Percentiles rank a stretch among this genome's conserved stretches.
phyloP scores from a whole-genome alignment of 768 basidiomycete genomes.

The Naematelia aurantialba region DNA sequence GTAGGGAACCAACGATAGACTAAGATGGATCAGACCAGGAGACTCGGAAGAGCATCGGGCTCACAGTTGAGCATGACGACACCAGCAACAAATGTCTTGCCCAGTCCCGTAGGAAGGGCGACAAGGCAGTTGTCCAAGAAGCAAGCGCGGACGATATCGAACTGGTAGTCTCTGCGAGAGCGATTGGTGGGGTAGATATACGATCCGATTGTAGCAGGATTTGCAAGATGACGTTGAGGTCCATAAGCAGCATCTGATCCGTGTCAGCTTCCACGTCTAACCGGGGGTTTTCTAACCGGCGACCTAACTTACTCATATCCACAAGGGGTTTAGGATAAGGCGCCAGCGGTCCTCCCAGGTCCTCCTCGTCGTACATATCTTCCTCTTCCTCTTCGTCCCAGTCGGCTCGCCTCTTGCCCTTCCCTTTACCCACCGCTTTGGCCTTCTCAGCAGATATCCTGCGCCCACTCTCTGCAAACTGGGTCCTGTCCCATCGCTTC shows the following conservation, averaged over 20 bases:
- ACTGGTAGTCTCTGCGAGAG: conserved; percentile 88
- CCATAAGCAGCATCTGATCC: conserved; percentile 26
- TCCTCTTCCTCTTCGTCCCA: conserved; percentile 42
- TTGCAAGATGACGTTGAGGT: conserved; percentile 38
- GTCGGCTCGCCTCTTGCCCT: conserved; percentile 29
- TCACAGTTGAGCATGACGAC: conserved; percentile 92
- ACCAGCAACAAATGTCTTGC: conserved; percentile 97
- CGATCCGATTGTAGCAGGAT: conserved; percentile 55
- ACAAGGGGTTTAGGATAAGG: conserved; percentile 80
- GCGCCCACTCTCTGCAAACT: conserved; percentile 73
- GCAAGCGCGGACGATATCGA: conserved; percentile 78
- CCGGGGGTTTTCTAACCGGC: neutral
- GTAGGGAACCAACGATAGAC: conserved; percentile 51
- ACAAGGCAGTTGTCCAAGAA: conserved; percentile 92
- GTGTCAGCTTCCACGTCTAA: neutral
- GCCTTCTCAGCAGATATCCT: conserved; percentile 52
- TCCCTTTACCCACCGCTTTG: conserved; percentile 56
- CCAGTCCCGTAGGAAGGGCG: conserved; percentile 89
- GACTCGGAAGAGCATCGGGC: conserved; percentile 24
- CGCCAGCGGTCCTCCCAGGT: conserved; percentile 57
- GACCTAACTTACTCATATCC: conserved; percentile 56
- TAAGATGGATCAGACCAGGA: conserved; percentile 10
- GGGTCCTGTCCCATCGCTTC: conserved; percentile 88
- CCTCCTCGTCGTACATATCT: conserved; percentile 56
- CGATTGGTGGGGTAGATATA: conserved; percentile 91